Evolutionary conservation across 208 protist species (phyloP).

Genomic region (Trypanosoma platydactyli): DNA sequence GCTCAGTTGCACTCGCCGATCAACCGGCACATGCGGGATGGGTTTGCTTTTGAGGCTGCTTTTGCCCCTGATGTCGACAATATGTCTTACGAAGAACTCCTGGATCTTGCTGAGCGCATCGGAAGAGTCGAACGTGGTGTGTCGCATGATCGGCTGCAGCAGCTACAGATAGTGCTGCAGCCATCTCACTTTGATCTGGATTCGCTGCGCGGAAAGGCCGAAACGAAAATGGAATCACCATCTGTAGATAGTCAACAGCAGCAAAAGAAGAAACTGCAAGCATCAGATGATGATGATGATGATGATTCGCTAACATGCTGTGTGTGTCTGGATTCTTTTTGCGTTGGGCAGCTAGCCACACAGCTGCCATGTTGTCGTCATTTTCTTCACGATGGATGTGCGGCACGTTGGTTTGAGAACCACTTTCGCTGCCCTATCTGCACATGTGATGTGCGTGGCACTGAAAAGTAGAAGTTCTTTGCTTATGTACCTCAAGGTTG

Average conservation of each 20-base stretch:
- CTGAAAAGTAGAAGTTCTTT: conserved; percentile 12
- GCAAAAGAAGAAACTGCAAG: neutral
- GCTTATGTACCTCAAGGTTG: neutral
- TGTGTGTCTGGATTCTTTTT: conserved; percentile 27
- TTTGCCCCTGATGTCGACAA: conserved; percentile 27
- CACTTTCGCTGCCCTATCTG: conserved; percentile 35
- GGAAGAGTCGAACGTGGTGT: conserved; percentile 26
- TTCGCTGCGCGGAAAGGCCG: neutral
- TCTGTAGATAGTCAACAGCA: neutral
- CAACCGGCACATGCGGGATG: neutral
- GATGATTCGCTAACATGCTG: conserved; percentile 17
- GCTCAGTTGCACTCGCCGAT: neutral
- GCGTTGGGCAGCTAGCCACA: conserved; percentile 14
- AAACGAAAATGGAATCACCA: neutral
- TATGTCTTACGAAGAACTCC: conserved; percentile 31
- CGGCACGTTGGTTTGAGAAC: conserved; percentile 21
- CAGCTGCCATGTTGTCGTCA: conserved; percentile 28
- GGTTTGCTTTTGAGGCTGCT: conserved; percentile 18
- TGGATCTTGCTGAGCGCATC: conserved; percentile 24
- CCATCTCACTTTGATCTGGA: conserved; percentile 5
- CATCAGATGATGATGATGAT: neutral
- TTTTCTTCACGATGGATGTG: conserved; percentile 26
- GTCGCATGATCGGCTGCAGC: neutral
- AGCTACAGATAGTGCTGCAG: conserved; percentile 14
- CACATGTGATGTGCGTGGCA: conserved; percentile 23